A percentile compares a stretch with the other conserved stretches of the same genome.
Evolutionary conservation across 192 early-diverging fungal genomes (phyloP).

Genomic region (Coemansia sp.): DNA sequence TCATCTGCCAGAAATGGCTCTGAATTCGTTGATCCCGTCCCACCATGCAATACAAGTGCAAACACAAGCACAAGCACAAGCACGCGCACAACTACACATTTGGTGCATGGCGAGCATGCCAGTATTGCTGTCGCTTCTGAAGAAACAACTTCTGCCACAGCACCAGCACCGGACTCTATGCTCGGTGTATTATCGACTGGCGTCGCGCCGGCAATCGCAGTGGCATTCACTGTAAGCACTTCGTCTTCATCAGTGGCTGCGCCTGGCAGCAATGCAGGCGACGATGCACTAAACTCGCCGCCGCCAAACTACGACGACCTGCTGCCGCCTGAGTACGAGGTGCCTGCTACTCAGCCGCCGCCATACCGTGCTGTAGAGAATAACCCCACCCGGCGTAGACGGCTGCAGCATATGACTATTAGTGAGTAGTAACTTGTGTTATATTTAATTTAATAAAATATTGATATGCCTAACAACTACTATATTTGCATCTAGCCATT

Average conservation of each 20-base stretch:
- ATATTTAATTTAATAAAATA: background rate
- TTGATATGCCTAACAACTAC: background rate
- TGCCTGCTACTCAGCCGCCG: slow-evolving; percentile 15
- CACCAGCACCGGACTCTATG: background rate
- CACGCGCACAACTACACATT: no score
- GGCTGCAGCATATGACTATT: no score
- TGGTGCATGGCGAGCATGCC: no score
- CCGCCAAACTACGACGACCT: slow-evolving; percentile 41
- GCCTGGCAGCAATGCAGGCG: background rate
- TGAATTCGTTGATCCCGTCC: no score
- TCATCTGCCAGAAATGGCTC: no score
- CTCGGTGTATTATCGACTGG: background rate
- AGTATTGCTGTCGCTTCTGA: no score
- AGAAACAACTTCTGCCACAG: no score
- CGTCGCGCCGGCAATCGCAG: background rate
- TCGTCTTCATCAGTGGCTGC: background rate
- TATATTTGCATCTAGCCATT: no score
- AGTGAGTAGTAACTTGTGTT: no score
- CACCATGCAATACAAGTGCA: no score
- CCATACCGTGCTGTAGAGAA: slow-evolving; percentile 23
- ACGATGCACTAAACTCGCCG: no score
- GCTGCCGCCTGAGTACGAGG: slow-evolving; percentile 29
- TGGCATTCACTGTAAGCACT: background rate
- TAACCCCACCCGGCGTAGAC: background rate
- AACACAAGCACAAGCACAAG: no score